These are phyloP conservation scores for Tagetes erecta DNA, from an alignment of 129 eudicot genomes.

Conservation along the genomic window DNA sequence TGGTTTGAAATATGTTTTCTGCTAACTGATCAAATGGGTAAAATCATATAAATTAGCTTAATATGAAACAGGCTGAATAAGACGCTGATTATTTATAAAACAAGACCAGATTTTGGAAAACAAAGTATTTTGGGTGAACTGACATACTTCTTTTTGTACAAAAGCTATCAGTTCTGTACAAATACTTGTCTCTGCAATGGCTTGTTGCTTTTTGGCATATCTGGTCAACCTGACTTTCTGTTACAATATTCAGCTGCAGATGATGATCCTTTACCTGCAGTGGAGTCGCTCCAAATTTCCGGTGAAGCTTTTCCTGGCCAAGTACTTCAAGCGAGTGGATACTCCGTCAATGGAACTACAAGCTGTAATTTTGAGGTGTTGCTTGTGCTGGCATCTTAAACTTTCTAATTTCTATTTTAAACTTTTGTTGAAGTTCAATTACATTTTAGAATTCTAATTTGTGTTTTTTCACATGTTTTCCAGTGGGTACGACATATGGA, in stretches of 20 bases:
- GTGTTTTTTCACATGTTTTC: conserved; percentile 23
- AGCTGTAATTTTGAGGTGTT: conserved; percentile 95
- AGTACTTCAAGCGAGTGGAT: conserved; percentile 85
- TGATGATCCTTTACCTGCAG: conserved; percentile 91
- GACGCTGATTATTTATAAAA: not conserved
- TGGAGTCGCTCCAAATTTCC: conserved; percentile 83
- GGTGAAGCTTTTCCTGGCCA: conserved; percentile 94
- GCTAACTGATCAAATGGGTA: not conserved
- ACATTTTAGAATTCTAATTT: conserved; percentile 9
- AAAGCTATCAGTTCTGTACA: not conserved
- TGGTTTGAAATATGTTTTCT: not conserved
- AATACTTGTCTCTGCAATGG: conserved; percentile 5
- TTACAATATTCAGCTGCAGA: conserved; percentile 74
- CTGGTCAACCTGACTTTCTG: conserved; percentile 15
- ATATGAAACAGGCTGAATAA: not conserved
- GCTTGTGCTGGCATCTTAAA: conserved; percentile 14
- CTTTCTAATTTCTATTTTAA: conserved; percentile 14
- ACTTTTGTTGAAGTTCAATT: conserved; percentile 7
- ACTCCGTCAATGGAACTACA: conserved; percentile 89
- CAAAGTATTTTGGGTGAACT: not conserved
- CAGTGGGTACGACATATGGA: conserved; percentile 99
- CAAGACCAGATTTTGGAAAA: not conserved
- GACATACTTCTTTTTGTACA: not conserved
- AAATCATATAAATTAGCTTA: not conserved
- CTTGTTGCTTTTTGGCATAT: not conserved